These are phyloP conservation scores for Skeletonema grethae DNA, from an alignment of 108 stramenopile genomes.

Conservation along the genomic window DNA sequence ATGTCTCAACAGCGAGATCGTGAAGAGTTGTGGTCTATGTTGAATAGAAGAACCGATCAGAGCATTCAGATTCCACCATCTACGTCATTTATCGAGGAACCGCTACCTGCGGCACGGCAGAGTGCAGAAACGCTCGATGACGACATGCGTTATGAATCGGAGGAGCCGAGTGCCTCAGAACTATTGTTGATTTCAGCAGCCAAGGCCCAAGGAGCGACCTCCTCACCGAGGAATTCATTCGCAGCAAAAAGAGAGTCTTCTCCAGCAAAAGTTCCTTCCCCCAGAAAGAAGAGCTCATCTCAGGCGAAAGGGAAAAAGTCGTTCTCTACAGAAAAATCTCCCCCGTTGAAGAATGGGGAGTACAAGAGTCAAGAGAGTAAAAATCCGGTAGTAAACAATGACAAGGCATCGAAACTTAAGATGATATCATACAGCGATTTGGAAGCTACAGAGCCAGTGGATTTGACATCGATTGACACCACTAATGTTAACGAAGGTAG, in stretches of 20 bases:
- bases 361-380: neutral
- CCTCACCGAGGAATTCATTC: neutral
- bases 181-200: neutral
- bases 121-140: neutral
- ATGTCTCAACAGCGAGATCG: slow-evolving; percentile 1
- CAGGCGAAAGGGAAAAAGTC: neutral
- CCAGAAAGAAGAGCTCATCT: neutral
- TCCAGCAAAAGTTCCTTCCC: neutral
- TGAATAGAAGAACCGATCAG: neutral
- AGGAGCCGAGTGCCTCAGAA: neutral
- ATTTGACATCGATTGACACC: neutral
- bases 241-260: neutral
- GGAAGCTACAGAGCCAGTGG: neutral
- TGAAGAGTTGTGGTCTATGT: neutral
- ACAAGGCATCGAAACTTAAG: neutral
- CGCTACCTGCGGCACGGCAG: neutral
- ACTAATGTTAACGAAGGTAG: neutral
- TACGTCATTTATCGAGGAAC: neutral
- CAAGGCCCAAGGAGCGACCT: neutral
- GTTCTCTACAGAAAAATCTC: neutral
- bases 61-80: neutral
- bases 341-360: neutral
- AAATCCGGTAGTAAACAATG: neutral
- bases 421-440: neutral
- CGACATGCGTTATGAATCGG: neutral